phyloP scores from a whole-genome alignment of 441 rosid species.

The Viola pubescens region DNA sequence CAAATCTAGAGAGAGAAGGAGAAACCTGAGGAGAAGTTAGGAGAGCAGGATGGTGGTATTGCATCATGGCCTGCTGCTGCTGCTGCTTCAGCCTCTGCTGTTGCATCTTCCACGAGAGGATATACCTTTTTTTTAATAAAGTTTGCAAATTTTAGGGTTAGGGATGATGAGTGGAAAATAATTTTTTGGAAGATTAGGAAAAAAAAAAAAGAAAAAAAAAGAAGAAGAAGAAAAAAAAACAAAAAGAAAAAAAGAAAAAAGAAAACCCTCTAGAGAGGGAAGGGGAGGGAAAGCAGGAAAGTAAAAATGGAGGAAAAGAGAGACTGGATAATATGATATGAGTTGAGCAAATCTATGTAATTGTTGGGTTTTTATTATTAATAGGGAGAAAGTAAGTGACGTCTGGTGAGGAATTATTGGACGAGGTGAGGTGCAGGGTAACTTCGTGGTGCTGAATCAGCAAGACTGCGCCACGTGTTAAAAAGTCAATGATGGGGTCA shows the following conservation, averaged over 20 bases:
- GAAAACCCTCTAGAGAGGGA: neutral
- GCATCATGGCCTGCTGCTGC: constrained; percentile 39
- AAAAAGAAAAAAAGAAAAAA: neutral
- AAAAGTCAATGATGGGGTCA: too few species aligned
- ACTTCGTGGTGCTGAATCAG: neutral
- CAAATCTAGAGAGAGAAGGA: neutral
- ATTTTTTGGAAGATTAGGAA: neutral
- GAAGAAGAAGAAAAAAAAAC: neutral
- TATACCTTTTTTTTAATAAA: too few species aligned
- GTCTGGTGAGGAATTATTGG: neutral
- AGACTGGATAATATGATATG: neutral
- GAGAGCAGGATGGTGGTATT: constrained; percentile 45
- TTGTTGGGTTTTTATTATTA: neutral
- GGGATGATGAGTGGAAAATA: neutral
- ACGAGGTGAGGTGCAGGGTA: neutral
- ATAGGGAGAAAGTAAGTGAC: neutral
- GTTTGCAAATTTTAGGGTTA: neutral
- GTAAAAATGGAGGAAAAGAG: neutral
- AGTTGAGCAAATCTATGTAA: neutral
- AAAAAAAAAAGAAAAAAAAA: too few species aligned
- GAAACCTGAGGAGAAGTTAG: constrained; percentile 43
- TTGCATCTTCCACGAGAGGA: constrained; percentile 22
- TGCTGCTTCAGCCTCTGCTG: constrained; percentile 41
- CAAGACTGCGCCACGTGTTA: neutral
- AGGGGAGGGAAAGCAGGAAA: neutral